Conservation (phyloP, 805 yeast species). For the Metschnikowia baotianmanensis region DNA sequence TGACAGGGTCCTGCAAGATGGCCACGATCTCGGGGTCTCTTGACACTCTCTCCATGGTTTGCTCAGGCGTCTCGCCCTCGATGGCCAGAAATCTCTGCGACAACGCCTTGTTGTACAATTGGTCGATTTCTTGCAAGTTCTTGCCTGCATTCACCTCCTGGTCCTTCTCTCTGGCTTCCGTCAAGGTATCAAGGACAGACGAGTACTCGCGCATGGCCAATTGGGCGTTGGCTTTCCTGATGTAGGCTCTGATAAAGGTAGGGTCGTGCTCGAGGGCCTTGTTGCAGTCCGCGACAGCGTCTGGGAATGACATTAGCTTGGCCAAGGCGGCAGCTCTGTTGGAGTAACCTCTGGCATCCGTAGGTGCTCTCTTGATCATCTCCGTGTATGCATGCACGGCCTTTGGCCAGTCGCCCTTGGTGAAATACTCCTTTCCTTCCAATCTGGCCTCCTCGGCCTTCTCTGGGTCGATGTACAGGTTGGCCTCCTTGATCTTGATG, state of each 20-base stretch:
- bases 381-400: conserved; percentile 95
- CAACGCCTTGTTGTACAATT: conserved; percentile 72
- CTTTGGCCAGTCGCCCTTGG: conserved; percentile 92
- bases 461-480: conserved; percentile 80
- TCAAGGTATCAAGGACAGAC: conserved; percentile 76
- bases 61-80: conserved; percentile 90
- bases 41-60: conserved; percentile 85
- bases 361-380: conserved; percentile 96
- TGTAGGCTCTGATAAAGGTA: conserved; percentile 86
- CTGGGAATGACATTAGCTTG: conserved; percentile 95
- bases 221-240: conserved; percentile 94
- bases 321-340: conserved; percentile 97
- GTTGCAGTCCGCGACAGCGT: conserved; percentile 90
- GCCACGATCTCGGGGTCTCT: conserved; percentile 92
- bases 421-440: conserved; percentile 85
- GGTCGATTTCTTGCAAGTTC: conserved; percentile 74
- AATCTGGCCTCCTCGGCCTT: conserved; percentile 95
- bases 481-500: conserved; percentile 72
- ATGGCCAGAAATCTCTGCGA: conserved; percentile 75
- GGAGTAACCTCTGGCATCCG: conserved; percentile 93
- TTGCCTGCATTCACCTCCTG: conserved; percentile 54
- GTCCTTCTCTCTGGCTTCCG: conserved; percentile 75
- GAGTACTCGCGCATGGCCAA: conserved; percentile 86
- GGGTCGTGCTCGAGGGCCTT: conserved; percentile 87
- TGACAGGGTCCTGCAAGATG: conserved; percentile 89